Evolutionary conservation across 1,139 yeast genomes (phyloP).

Genomic region (Hemisphaericaspora xylanilytica): DNA sequence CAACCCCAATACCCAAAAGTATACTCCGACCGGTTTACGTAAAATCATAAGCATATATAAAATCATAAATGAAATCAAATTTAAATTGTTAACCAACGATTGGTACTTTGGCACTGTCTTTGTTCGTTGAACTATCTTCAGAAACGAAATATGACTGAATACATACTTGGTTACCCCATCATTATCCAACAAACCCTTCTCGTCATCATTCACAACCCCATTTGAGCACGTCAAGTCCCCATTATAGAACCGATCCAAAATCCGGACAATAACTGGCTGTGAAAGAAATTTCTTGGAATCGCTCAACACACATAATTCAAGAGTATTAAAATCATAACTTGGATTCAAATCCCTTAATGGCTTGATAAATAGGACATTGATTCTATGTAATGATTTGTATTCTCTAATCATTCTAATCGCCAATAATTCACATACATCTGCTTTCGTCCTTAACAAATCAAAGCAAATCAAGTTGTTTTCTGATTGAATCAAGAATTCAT

Average conservation of each 20-base stretch:
- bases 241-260: slow-evolving; percentile 52
- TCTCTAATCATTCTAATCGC: slow-evolving; percentile 54
- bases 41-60: slow-evolving; percentile 34
- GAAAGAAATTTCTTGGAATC: slow-evolving; percentile 55
- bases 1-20: slow-evolving; percentile 37
- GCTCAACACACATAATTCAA: slow-evolving; percentile 54
- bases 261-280: slow-evolving; percentile 53
- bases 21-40: slow-evolving; percentile 24
- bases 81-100: slow-evolving; percentile 39
- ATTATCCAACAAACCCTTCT: slow-evolving; percentile 21
- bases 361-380: slow-evolving; percentile 43
- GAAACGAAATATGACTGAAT: slow-evolving; percentile 30
- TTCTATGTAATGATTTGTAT: slow-evolving; percentile 43
- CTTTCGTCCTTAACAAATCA: slow-evolving; percentile 51
- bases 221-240: slow-evolving; percentile 40
- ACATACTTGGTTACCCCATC: slow-evolving; percentile 35
- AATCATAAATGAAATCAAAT: slow-evolving; percentile 31
- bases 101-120: slow-evolving; percentile 45
- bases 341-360: slow-evolving; percentile 29
- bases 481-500: slow-evolving; percentile 50
- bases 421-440: slow-evolving; percentile 54
- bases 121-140: slow-evolving; percentile 30
- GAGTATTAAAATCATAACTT: slow-evolving; percentile 37
- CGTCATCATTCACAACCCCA: slow-evolving; percentile 31
- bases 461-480: slow-evolving; percentile 47